phyloP scores from a whole-genome alignment of 768 basidiomycete species.

The Mycena polygramma region DNA sequence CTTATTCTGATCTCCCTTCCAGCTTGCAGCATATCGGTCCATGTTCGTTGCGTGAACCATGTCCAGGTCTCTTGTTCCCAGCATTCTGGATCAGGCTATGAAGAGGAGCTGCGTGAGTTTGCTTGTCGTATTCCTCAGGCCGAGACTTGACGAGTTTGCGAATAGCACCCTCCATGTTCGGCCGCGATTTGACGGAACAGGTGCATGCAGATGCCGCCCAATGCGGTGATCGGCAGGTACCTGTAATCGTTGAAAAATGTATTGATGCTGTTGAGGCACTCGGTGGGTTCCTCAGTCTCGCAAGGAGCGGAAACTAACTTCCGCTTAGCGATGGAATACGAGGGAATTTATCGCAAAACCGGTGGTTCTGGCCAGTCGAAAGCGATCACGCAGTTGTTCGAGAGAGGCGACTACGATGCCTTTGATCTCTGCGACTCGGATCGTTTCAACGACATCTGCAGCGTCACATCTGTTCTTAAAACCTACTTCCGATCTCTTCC shows the following conservation, averaged over 20 bases:
- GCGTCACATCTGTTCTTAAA: constrained; percentile 96
- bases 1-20: constrained; percentile 18
- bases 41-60: constrained; percentile 85
- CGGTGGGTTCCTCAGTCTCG: constrained; percentile 62
- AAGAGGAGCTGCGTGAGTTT: constrained; percentile 59
- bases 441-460: constrained; percentile 97
- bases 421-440: constrained; percentile 92
- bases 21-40: constrained; percentile 91
- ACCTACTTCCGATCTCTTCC: constrained; percentile 96
- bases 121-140: constrained; percentile 10
- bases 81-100: constrained; percentile 49
- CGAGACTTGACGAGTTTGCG: constrained; percentile 34
- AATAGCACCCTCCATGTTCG: constrained; percentile 91
- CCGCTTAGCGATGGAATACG: constrained; percentile 86
- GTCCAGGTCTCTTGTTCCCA: constrained; percentile 77
- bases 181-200: constrained; percentile 89
- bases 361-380: constrained; percentile 95
- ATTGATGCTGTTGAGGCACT: constrained; percentile 91
- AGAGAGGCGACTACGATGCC: constrained; percentile 88
- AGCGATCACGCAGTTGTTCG: constrained; percentile 93
- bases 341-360: constrained; percentile 98
- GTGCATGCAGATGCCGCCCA: constrained; percentile 71
- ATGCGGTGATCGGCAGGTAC: constrained; percentile 74
- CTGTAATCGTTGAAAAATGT: constrained; percentile 95
- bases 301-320: neutral